These are phyloP conservation scores for Colletotrichum brevisporum DNA, from an alignment of 2,329 filamentous ascomycete species.

Conservation along the genomic window DNA sequence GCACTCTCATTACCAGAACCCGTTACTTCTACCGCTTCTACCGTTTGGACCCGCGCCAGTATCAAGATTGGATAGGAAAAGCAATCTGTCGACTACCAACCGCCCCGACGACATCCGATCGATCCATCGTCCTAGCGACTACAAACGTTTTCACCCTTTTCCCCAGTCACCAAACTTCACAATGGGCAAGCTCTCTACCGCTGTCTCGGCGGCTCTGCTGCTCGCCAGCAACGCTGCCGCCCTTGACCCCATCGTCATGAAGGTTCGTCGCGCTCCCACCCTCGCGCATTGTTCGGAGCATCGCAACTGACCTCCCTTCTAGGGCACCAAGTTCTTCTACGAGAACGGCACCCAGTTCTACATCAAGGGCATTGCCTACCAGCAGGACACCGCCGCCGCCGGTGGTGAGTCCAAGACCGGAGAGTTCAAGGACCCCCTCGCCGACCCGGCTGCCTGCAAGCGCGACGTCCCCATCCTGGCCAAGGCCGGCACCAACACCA, in stretches of 20 bases:
- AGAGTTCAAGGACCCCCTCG: constrained; percentile 86
- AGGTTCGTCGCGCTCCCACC: constrained; percentile 60
- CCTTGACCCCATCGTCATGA: constrained; percentile 75
- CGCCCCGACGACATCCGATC: not conserved
- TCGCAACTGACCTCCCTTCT: constrained; percentile 40
- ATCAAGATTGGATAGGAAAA: not conserved
- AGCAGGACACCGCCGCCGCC: constrained; percentile 79
- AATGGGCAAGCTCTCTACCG: constrained; percentile 39
- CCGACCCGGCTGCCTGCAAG: constrained; percentile 78
- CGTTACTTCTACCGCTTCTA: constrained; percentile 25
- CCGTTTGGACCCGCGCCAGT: constrained; percentile 1
- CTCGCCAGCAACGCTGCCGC: constrained; percentile 59
- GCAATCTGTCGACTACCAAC: not conserved
- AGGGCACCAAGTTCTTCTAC: constrained; percentile 92
- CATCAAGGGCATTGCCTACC: constrained; percentile 96
- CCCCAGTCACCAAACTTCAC: not conserved
- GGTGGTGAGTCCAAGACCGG: constrained; percentile 62
- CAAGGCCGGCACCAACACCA: constrained; percentile 88
- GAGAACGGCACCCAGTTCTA: constrained; percentile 78
- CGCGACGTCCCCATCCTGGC: constrained; percentile 88
- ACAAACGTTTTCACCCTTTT: not conserved
- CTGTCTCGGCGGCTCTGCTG: constrained; percentile 56
- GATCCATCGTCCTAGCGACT: not conserved
- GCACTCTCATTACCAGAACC: constrained; percentile 41
- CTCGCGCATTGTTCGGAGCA: constrained; percentile 36